phyloP scores from a whole-genome alignment of 1,284 basidiomycete genomes.

The Golubevia pallescens region DNA sequence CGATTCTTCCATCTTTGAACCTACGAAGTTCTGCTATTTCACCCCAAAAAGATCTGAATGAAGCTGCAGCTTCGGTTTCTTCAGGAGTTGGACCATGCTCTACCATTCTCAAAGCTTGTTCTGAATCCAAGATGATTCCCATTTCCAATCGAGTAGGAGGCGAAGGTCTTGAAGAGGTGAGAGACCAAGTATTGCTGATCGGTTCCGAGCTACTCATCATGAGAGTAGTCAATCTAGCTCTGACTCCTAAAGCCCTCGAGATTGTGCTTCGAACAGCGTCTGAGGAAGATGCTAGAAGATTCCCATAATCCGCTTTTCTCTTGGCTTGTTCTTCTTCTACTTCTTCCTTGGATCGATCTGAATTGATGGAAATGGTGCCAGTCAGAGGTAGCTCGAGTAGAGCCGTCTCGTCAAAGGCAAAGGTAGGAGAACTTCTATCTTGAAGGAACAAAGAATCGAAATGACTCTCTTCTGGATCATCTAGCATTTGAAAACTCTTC shows the following conservation, averaged over 20 bases:
- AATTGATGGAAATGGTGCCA: not conserved
- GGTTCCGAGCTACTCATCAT: conserved; percentile 21
- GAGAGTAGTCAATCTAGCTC: conserved; percentile 31
- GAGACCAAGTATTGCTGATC: conserved; percentile 21
- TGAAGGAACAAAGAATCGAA: conserved; percentile 78
- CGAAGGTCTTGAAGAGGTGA: conserved; percentile 18
- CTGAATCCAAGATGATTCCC: conserved; percentile 33
- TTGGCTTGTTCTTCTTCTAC: conserved; percentile 5
- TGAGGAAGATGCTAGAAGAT: conserved; percentile 25
- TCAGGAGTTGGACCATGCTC: conserved; percentile 65
- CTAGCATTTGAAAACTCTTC: conserved; percentile 49
- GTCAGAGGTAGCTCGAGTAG: conserved; percentile 10
- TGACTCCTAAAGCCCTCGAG: conserved; percentile 24
- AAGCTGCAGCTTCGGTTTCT: conserved; percentile 66
- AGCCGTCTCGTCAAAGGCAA: conserved; percentile 64
- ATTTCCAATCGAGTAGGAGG: conserved; percentile 35
- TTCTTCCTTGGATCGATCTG: not conserved
- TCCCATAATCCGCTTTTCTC: conserved; percentile 35
- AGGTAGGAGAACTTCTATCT: conserved; percentile 41
- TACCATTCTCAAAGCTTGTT: conserved; percentile 55
- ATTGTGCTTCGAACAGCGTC: conserved; percentile 35
- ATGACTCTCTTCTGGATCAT: conserved; percentile 68
- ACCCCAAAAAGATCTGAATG: conserved; percentile 89
- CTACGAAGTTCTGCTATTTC: conserved; percentile 88
- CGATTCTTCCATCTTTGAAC: conserved; percentile 93